Conservation (phyloP, 1,139 yeast genomes). For the Yamadazyma kanchanaburiensis region DNA sequence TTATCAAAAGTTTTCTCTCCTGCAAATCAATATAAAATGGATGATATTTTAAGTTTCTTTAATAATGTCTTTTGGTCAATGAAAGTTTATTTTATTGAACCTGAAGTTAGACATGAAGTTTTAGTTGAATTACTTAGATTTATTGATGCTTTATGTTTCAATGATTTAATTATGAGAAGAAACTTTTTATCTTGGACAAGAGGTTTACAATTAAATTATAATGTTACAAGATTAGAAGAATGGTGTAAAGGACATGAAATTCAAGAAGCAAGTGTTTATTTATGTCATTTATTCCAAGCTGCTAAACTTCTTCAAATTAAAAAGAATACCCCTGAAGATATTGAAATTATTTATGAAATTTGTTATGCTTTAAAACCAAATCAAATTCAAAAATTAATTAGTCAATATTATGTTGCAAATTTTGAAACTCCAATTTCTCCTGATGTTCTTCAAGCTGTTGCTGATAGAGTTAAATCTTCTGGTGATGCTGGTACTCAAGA, state of each 20-base stretch:
- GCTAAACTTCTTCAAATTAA: constrained; percentile 90
- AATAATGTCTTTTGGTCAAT: constrained; percentile 91
- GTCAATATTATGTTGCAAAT: constrained; percentile 90
- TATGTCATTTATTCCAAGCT: constrained; percentile 89
- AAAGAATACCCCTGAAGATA: constrained; percentile 86
- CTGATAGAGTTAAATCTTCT: constrained; percentile 71
- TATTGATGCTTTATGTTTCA: constrained; percentile 93
- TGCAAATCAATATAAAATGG: constrained; percentile 83
- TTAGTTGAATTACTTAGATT: constrained; percentile 79
- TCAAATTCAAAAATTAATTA: constrained; percentile 87
- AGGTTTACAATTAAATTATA: constrained; percentile 94
- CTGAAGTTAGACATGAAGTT: constrained; percentile 81
- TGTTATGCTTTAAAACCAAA: constrained; percentile 93
- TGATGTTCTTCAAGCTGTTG: constrained; percentile 77
- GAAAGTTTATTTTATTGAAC: constrained; percentile 87
- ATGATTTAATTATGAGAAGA: constrained; percentile 93
- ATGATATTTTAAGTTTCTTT: constrained; percentile 85
- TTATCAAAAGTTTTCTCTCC: constrained; percentile 80
- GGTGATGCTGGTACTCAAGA: constrained; percentile 56
- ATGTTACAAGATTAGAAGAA: constrained; percentile 93
- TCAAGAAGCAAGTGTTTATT: constrained; percentile 83
- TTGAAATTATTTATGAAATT: constrained; percentile 88
- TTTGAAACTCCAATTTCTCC: constrained; percentile 93
- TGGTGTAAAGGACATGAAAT: constrained; percentile 97
- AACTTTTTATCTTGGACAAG: constrained; percentile 96